These are phyloP conservation scores for Macrophomina phaseolina DNA, from an alignment of 2,329 filamentous ascomycete genomes.

Conservation along the genomic window DNA sequence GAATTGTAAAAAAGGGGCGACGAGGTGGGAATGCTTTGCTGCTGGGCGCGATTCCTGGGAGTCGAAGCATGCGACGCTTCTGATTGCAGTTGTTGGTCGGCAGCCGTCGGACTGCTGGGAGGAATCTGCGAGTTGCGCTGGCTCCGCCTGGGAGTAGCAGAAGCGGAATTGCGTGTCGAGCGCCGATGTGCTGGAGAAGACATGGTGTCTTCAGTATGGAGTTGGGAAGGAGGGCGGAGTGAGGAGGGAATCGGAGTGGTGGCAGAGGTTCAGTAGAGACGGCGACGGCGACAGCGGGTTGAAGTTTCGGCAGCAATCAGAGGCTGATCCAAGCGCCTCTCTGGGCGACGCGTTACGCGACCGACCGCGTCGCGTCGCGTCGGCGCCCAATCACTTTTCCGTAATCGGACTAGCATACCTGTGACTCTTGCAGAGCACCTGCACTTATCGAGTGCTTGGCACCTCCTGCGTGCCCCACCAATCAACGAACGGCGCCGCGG, in stretches of 20 bases:
- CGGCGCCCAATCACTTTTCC: neutral
- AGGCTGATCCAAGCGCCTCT: conserved; percentile 10
- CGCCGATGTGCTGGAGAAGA: conserved; percentile 66
- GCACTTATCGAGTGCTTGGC: neutral
- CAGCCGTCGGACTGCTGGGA: conserved; percentile 55
- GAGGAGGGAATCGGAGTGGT: neutral
- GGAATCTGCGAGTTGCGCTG: conserved; percentile 61
- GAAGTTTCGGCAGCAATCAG: conserved; percentile 24
- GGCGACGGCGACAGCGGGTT: neutral
- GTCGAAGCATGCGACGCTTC: conserved; percentile 49
- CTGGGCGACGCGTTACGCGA: conserved; percentile 26
- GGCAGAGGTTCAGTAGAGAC: conserved; percentile 4
- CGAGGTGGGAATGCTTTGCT: conserved; percentile 61
- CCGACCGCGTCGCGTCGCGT: conserved; percentile 36
- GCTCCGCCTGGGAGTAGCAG: conserved; percentile 61
- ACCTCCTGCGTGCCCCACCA: conserved; percentile 15
- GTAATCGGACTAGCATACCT: neutral
- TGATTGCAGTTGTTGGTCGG: conserved; percentile 50
- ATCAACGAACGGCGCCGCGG: conserved; percentile 15
- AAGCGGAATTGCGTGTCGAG: conserved; percentile 60
- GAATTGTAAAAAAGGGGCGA: conserved; percentile 78
- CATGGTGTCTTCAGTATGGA: conserved; percentile 51
- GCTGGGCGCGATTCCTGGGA: conserved; percentile 53
- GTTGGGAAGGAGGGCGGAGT: neutral
- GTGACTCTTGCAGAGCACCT: neutral